These are phyloP conservation scores for Citrus inodora DNA, from an alignment of 345 rosid genomes.

Conservation along the genomic window DNA sequence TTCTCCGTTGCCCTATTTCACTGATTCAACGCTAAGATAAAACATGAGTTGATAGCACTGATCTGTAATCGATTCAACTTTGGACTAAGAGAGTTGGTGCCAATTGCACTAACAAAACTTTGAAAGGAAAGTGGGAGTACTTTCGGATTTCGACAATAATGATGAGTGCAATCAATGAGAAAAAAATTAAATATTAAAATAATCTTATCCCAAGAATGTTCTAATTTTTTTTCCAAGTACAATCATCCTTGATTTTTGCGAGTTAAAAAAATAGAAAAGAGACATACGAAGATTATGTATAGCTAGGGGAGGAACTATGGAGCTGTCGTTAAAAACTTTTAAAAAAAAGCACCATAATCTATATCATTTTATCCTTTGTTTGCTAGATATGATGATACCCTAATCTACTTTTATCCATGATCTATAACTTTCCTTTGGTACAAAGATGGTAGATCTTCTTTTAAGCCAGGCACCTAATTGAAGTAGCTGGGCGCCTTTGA, in stretches of 20 bases:
- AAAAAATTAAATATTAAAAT: slow-evolving; percentile 11
- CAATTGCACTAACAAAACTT: slow-evolving; percentile 24
- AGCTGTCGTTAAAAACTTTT: slow-evolving; percentile 6
- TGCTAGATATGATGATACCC: background rate
- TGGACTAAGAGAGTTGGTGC: slow-evolving; percentile 31
- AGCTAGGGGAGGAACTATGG: background rate
- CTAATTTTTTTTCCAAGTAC: slow-evolving; percentile 14
- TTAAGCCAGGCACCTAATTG: background rate
- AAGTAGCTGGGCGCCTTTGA: background rate
- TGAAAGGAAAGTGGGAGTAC: background rate
- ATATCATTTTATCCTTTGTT: background rate
- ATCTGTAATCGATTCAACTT: slow-evolving; percentile 20
- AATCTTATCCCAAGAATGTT: slow-evolving; percentile 19
- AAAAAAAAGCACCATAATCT: background rate
- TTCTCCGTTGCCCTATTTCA: background rate
- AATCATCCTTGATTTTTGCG: slow-evolving; percentile 16
- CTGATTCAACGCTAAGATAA: slow-evolving; percentile 2
- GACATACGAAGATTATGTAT: slow-evolving; percentile 11
- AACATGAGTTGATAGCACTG: slow-evolving; percentile 7
- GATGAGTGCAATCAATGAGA: slow-evolving; percentile 27
- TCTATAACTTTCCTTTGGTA: slow-evolving; percentile 10
- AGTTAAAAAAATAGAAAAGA: slow-evolving; percentile 12
- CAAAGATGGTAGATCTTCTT: background rate
- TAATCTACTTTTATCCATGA: background rate
- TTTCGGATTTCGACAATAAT: slow-evolving; percentile 2